Conservation (phyloP, 352 stramenopile species). For the Phytophthora uliginosa region DNA sequence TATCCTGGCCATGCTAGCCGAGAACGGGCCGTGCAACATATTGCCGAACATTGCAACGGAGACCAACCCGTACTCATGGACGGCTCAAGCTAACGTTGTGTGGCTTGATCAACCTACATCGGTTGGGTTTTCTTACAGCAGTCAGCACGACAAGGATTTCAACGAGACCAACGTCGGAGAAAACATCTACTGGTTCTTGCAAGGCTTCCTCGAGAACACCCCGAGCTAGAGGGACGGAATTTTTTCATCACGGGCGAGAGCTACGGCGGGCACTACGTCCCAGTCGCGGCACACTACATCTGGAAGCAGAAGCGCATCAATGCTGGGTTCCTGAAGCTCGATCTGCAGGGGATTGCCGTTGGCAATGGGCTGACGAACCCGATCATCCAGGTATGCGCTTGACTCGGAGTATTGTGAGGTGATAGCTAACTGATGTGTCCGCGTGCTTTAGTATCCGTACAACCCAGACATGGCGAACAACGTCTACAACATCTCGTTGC, state of each 20-base stretch:
- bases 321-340: neutral
- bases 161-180: neutral
- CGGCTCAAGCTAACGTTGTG: neutral
- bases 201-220: neutral
- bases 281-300: neutral
- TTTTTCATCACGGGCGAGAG: neutral
- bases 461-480: neutral
- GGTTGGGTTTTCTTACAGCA: neutral
- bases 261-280: neutral
- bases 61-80: constrained; percentile 1
- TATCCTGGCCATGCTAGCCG: constrained; percentile 44
- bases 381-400: neutral
- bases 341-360: neutral
- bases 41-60: neutral
- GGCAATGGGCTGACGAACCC: neutral
- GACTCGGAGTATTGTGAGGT: neutral
- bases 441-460: neutral
- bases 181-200: neutral
- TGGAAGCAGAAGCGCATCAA: neutral
- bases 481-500: neutral
- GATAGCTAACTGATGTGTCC: neutral
- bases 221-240: neutral
- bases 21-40: constrained; percentile 48
- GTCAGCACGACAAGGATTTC: neutral
- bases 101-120: neutral